Evolutionary conservation across 305 asterid species (phyloP).

Genomic region (Rubia peregrina): DNA sequence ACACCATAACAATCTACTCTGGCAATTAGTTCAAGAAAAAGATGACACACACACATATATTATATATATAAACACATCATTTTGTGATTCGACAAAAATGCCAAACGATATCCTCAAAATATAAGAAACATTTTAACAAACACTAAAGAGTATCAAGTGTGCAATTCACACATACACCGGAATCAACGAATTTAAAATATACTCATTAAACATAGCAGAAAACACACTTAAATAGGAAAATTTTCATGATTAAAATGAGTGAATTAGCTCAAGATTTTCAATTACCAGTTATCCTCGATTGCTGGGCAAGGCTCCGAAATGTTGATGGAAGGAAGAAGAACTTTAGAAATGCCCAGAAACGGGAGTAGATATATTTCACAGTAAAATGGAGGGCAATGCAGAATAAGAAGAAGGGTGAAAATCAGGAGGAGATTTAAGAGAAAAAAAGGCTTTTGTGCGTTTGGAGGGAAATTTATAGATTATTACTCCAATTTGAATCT

Average conservation of each 20-base stretch:
- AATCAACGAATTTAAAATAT: too few relatives aligned
- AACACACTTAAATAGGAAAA: too few relatives aligned
- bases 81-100: too few relatives aligned
- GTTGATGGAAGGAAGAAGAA: not conserved
- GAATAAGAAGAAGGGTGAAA: not conserved
- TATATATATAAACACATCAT: too few relatives aligned
- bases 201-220: too few relatives aligned
- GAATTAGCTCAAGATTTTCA: not conserved
- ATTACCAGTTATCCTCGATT: conserved; percentile 9
- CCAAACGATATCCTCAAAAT: too few relatives aligned
- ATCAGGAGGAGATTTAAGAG: not conserved
- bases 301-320: not conserved
- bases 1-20: not conserved
- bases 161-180: too few relatives aligned
- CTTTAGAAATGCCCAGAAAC: conserved; percentile 5
- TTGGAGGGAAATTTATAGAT: conserved; percentile 23
- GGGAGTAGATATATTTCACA: not conserved
- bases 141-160: too few relatives aligned
- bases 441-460: not conserved
- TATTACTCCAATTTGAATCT: conserved; percentile 6
- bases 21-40: too few relatives aligned
- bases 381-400: not conserved
- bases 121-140: too few relatives aligned
- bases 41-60: too few relatives aligned
- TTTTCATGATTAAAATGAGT: too few relatives aligned